Conservation (phyloP, 2,329 filamentous ascomycete species). For the Dothidotthia symphoricarpi region DNA sequence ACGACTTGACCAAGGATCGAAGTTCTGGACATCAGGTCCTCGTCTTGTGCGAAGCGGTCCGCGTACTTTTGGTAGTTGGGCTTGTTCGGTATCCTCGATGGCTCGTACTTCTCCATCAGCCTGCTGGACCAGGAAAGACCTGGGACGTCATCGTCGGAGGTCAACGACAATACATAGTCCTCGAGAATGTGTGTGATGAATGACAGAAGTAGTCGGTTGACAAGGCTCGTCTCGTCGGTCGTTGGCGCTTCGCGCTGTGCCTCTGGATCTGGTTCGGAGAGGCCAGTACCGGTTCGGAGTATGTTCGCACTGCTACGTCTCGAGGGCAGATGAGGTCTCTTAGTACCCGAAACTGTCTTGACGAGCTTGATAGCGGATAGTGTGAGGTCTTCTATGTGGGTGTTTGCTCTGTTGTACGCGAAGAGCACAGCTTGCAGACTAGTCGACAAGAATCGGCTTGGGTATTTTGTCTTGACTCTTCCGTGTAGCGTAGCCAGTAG, state of each 20-base stretch:
- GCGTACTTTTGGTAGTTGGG: constrained; percentile 61
- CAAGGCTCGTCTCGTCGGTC: constrained; percentile 59
- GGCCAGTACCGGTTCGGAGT: constrained; percentile 37
- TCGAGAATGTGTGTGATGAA: constrained; percentile 78
- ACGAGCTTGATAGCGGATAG: constrained; percentile 68
- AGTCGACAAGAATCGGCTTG: constrained; percentile 74
- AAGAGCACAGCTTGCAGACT: constrained; percentile 70
- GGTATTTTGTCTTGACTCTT: constrained; percentile 72
- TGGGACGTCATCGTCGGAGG: constrained; percentile 47
- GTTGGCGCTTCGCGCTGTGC: constrained; percentile 47
- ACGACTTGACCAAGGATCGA: constrained; percentile 70
- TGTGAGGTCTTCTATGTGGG: constrained; percentile 63
- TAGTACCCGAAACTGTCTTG: constrained; percentile 65
- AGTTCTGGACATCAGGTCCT: constrained; percentile 60
- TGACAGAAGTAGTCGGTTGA: constrained; percentile 65
- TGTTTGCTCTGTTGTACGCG: constrained; percentile 60
- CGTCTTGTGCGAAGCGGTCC: constrained; percentile 63
- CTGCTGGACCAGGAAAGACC: constrained; percentile 54
- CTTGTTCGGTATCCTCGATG: constrained; percentile 57
- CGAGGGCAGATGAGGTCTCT: constrained; percentile 63
- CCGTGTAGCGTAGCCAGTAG: constrained; percentile 72
- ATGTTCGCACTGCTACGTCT: constrained; percentile 54
- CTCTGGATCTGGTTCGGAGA: constrained; percentile 56
- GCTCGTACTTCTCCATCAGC: constrained; percentile 66
- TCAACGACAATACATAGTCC: constrained; percentile 63